Evolutionary conservation across 129 eudicot genomes (phyloP).

Genomic region (Cynara cardunculus): DNA sequence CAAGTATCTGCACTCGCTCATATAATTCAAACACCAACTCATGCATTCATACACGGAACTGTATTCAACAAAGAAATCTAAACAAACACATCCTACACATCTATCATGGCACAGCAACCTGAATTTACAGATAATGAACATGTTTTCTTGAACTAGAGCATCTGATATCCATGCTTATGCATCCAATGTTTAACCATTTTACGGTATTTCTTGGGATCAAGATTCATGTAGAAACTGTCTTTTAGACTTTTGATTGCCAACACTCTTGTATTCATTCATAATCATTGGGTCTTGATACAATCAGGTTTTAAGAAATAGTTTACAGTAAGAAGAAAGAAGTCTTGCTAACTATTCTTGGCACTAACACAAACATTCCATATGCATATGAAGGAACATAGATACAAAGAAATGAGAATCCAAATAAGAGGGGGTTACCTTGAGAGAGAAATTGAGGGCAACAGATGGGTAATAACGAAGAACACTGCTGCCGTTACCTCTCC

Average conservation of each 20-base stretch:
- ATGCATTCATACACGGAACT: not conserved
- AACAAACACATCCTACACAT: not conserved
- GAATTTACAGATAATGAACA: not conserved
- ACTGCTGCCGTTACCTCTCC: constrained; percentile 99
- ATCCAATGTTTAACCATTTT: not conserved
- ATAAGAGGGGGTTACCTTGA: constrained; percentile 57
- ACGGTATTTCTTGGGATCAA: not conserved
- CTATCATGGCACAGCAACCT: not conserved
- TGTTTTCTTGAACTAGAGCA: not conserved
- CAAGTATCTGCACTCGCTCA: not conserved
- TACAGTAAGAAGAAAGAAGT: not conserved
- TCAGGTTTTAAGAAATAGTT: not conserved
- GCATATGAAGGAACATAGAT: not conserved
- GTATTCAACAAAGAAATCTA: not conserved
- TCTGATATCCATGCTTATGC: not conserved
- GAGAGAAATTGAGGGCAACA: constrained; percentile 96
- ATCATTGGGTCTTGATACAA: not conserved
- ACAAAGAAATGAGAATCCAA: not conserved
- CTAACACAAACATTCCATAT: constrained; percentile 12
- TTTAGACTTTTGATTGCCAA: not conserved
- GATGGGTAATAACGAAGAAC: constrained; percentile 93
- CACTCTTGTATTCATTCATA: not conserved
- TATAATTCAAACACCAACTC: not conserved
- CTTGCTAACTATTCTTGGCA: not conserved
- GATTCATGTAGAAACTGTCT: not conserved